A percentile compares a stretch with the other conserved stretches of the same genome.
phyloP scores from a whole-genome alignment of 495 filamentous ascomycete species.

The Xylaria nigripes region DNA sequence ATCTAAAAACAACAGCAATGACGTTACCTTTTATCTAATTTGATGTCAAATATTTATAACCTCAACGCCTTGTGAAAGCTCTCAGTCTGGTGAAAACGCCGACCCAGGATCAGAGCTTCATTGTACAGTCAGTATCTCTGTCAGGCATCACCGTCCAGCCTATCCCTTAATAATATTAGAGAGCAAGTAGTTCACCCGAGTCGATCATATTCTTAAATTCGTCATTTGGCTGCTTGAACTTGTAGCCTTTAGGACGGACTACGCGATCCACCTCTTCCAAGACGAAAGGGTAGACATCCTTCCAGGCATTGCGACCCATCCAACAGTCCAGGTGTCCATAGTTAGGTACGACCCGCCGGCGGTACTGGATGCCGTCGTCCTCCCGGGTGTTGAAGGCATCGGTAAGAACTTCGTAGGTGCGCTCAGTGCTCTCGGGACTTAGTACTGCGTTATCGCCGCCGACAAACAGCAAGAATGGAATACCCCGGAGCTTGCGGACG shows the following conservation, averaged over 20 bases:
- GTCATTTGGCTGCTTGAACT: slow-evolving; percentile 35
- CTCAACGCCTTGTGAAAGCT: neutral
- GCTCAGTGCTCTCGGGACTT: slow-evolving; percentile 48
- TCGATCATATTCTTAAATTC: slow-evolving; percentile 34
- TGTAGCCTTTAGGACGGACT: slow-evolving; percentile 29
- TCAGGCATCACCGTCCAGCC: neutral
- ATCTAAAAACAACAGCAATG: too few species aligned
- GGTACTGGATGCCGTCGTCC: slow-evolving; percentile 36
- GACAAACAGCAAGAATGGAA: slow-evolving; percentile 52
- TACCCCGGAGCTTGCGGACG: slow-evolving; percentile 41
- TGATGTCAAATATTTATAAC: too few species aligned
- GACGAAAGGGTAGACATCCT: slow-evolving; percentile 56
- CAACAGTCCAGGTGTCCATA: slow-evolving; percentile 62
- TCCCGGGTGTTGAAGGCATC: slow-evolving; percentile 40
- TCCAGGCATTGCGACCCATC: slow-evolving; percentile 55
- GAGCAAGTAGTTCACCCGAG: slow-evolving; percentile 31
- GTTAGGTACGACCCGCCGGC: slow-evolving; percentile 47
- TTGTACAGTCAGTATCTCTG: neutral
- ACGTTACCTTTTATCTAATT: too few species aligned
- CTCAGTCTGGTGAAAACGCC: neutral
- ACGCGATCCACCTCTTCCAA: slow-evolving; percentile 47
- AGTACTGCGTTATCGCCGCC: slow-evolving; percentile 55
- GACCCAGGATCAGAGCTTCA: neutral
- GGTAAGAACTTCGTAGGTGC: slow-evolving; percentile 48
- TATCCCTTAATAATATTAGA: neutral